Evolutionary conservation across 1,139 yeast species (phyloP), one percentile per base, ranked within the genome.

Genomic region (Candida tetrigidarum): DNA sequence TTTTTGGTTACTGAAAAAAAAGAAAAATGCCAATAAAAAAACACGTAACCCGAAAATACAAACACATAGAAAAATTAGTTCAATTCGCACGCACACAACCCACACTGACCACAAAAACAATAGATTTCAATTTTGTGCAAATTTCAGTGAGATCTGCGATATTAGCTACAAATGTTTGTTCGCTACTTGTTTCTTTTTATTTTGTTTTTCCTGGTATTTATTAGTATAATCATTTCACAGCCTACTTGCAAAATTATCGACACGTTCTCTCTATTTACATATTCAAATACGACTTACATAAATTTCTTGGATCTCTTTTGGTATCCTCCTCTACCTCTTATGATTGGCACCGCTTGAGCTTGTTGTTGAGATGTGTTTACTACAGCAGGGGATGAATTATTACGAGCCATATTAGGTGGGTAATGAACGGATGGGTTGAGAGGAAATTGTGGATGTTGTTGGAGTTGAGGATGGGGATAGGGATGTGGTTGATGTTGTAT

Each of bases 311-410:
- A 63, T 49, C 79, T 60, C 55, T 72, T 75, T 52, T 76, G 81
- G 50, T 71, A 69, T 1, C 81, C 81, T 3, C 81, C 81, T 50
- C 81, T 64, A 11, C 81, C 81, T 51, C 67, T 70, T 37, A 76
- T 61, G 4, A 69, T 69, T 0, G 79, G 77, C 5, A 51, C 59
- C 10, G 38, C 37, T 26, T 27, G 40, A 1, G 33, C 25, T 20
- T 38, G 28, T 30, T 37, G 16, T 33, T 36, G 22, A 22, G 37
- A 37, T 15, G 43, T 38, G 23, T 20, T 37, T 10, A 37, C 34
- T 10, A 37, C 28, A 8, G 30, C 35, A 3, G 43, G 42, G 9
- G 12, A 16, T 5, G 47, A 15, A 30, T 34, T 45, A 19, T 39
- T 41, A 29, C 44, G 46, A 26, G 43, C n/a, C 14, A 35, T 41